phyloP scores from a whole-genome alignment of 164 flowering plant genomes.

The Vitis cinerea region DNA sequence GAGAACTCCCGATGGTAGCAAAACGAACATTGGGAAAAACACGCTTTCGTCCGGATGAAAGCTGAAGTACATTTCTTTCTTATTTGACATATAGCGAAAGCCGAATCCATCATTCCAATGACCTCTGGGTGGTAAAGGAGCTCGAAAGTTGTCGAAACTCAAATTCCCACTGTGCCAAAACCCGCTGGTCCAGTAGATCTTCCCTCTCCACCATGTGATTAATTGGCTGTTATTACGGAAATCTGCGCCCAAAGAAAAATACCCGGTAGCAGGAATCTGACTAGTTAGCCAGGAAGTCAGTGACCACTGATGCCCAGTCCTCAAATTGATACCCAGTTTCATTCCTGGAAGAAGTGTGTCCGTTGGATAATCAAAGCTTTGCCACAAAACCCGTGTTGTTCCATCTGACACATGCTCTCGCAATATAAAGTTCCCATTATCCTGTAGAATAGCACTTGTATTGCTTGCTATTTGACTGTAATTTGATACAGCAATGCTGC shows the following conservation, averaged over 20 bases:
- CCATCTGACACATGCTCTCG: conserved; percentile 22
- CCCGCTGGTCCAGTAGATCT: conserved; percentile 12
- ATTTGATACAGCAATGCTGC: background rate
- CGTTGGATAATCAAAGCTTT: conserved; percentile 39
- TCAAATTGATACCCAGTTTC: conserved; percentile 27
- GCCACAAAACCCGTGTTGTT: conserved; percentile 26
- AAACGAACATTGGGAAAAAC: background rate
- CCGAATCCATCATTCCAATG: too few relatives aligned
- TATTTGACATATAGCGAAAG: conserved; percentile 2
- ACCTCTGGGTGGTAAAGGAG: background rate
- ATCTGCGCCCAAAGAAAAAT: conserved; percentile 21
- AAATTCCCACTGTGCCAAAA: conserved; percentile 4
- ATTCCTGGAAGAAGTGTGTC: conserved; percentile 34
- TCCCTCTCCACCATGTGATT: conserved; percentile 12
- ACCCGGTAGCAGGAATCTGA: conserved; percentile 20
- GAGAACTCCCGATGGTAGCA: too few relatives aligned
- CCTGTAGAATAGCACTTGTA: conserved; percentile 18
- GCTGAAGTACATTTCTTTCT: conserved; percentile 8
- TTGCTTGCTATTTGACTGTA: background rate
- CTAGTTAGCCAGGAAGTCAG: conserved; percentile 26
- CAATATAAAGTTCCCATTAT: conserved; percentile 33
- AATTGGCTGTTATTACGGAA: conserved; percentile 13
- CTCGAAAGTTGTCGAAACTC: too few relatives aligned
- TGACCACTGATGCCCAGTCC: conserved; percentile 16
- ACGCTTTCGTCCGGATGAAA: background rate